Conservation (phyloP, 805 yeast species). For the Kodamaea nitidulidarum region DNA sequence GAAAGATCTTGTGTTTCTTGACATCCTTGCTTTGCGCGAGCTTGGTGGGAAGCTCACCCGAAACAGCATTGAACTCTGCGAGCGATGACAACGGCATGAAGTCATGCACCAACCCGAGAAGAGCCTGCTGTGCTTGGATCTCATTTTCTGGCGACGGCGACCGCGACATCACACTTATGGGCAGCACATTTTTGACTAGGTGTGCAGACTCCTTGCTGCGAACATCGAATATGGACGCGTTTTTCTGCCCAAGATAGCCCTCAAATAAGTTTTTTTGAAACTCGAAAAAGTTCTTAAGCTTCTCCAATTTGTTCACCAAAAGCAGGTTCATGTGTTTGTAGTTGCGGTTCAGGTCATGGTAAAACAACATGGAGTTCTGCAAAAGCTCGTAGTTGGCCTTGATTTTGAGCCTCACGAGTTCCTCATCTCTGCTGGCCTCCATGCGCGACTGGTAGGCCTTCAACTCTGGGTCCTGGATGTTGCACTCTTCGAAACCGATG, state of each 20-base stretch:
- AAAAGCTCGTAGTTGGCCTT: constrained; percentile 30
- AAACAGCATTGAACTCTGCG: constrained; percentile 36
- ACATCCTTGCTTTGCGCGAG: constrained; percentile 13
- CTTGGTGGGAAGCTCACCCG: constrained; percentile 35
- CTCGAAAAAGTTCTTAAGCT: constrained; percentile 36
- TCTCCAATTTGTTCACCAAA: constrained; percentile 33
- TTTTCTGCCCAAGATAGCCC: constrained; percentile 15
- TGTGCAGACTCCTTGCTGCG: constrained; percentile 25
- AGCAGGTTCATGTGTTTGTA: constrained; percentile 29
- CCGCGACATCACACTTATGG: constrained; percentile 9
- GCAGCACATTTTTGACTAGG: constrained; percentile 10
- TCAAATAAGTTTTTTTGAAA: constrained; percentile 29
- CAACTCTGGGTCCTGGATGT: constrained; percentile 29
- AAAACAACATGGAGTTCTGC: constrained; percentile 28
- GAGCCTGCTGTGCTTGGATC: background rate
- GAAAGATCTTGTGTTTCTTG: constrained; percentile 38
- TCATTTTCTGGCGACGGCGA: constrained; percentile 2
- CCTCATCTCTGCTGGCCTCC: constrained; percentile 28
- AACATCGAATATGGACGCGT: constrained; percentile 18
- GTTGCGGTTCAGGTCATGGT: constrained; percentile 33
- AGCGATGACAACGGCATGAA: constrained; percentile 39
- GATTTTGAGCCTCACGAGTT: constrained; percentile 30
- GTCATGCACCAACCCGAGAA: constrained; percentile 27
- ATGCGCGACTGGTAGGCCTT: constrained; percentile 14
- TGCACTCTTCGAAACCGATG: constrained; percentile 19